Percentiles rank a stretch among this genome's conserved stretches.
Evolutionary conservation across 345 rosid genomes (phyloP).

Genomic region (Syzygium jambos): DNA sequence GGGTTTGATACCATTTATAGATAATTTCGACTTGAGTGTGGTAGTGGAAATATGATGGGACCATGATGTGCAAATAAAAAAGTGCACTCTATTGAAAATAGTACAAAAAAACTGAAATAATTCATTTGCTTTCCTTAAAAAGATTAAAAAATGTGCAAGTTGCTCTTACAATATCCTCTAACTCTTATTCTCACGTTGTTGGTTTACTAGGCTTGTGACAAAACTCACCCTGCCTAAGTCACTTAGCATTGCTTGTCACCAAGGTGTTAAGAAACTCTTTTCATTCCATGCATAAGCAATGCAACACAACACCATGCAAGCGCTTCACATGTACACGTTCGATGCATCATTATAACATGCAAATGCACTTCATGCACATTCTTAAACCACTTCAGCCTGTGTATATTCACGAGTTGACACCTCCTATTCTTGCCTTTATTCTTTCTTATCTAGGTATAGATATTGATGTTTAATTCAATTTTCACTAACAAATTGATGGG

Average conservation of each 20-base stretch:
- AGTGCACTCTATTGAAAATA: neutral
- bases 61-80: neutral
- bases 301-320: neutral
- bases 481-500: fast-evolving
- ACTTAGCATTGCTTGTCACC: neutral
- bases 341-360: neutral
- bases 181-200: neutral
- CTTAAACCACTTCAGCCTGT: neutral
- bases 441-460: neutral
- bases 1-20: neutral
- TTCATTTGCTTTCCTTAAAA: neutral
- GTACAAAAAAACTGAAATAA: neutral
- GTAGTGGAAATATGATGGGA: neutral
- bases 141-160: neutral
- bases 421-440: neutral
- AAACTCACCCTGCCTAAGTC: neutral
- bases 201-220: neutral
- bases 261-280: neutral
- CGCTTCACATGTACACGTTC: neutral
- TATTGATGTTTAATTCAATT: neutral
- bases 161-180: neutral
- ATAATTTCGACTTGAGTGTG: neutral
- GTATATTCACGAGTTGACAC: neutral
- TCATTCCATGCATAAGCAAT: neutral
- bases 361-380: neutral